Conservation (phyloP, 2,329 filamentous ascomycete species). For the Huntiella abstrusa region DNA sequence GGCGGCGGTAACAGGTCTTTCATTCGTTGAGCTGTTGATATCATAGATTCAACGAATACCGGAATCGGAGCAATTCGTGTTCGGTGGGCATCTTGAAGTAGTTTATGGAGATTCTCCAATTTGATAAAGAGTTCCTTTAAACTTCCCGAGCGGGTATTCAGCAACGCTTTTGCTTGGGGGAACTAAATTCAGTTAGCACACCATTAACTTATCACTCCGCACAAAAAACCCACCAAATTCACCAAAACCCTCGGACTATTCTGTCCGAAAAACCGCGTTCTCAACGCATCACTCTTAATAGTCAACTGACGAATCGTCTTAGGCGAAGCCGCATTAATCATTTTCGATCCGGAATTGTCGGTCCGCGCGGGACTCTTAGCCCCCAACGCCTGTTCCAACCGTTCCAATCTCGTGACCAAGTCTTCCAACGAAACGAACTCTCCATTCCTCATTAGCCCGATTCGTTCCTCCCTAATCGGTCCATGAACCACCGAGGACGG, state of each 20-base stretch:
- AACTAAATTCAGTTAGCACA: slow-evolving; percentile 21
- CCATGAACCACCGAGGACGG: too few species aligned
- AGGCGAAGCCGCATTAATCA: slow-evolving; percentile 21
- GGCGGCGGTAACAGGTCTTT: slow-evolving; percentile 34
- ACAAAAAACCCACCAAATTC: slow-evolving; percentile 27
- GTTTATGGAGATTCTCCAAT: slow-evolving; percentile 28
- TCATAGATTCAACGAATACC: slow-evolving; percentile 40
- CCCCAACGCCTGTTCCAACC: slow-evolving; percentile 31
- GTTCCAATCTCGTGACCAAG: slow-evolving; percentile 30
- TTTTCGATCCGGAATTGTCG: slow-evolving; percentile 14
- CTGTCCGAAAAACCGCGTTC: slow-evolving; percentile 34
- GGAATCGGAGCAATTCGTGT: slow-evolving; percentile 31
- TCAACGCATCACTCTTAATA: slow-evolving; percentile 26
- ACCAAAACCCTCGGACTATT: slow-evolving; percentile 33
- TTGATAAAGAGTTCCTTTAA: slow-evolving; percentile 25
- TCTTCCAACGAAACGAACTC: slow-evolving; percentile 25
- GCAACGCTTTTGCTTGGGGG: slow-evolving; percentile 32
- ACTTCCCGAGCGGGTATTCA: slow-evolving; percentile 24
- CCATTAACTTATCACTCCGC: not conserved
- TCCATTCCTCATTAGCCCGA: slow-evolving; percentile 13
- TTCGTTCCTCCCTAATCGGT: not conserved
- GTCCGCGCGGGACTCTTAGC: slow-evolving; percentile 23
- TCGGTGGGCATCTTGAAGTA: slow-evolving; percentile 28
- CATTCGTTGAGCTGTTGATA: slow-evolving; percentile 38
- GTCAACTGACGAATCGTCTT: slow-evolving; percentile 30